These are phyloP conservation scores for Metschnikowia peoriensis DNA, from an alignment of 805 yeast genomes.

Conservation along the genomic window DNA sequence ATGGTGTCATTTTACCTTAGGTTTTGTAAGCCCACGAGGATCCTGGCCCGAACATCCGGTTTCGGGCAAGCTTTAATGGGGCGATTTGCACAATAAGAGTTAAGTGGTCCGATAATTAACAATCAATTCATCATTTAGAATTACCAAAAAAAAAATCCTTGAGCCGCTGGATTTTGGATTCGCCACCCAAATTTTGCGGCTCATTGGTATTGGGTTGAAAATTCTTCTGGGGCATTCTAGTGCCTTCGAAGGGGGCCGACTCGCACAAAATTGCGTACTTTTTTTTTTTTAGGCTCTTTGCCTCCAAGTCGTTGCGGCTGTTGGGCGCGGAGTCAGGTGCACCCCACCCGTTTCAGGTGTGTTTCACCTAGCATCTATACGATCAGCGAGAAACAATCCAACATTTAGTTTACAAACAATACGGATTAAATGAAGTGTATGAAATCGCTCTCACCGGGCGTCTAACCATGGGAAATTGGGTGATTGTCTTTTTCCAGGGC, in stretches of 20 bases:
- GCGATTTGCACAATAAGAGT: neutral
- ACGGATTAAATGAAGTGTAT: neutral
- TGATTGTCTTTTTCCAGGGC: neutral
- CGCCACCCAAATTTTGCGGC: neutral
- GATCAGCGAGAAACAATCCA: neutral
- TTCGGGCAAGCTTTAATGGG: neutral
- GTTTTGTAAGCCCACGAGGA: neutral
- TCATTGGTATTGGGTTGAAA: neutral
- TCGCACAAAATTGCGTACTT: neutral
- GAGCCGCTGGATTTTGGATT: neutral
- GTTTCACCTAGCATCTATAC: constrained; percentile 1
- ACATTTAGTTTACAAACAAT: neutral
- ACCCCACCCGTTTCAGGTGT: constrained; percentile 4
- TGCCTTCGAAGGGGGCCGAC: neutral
- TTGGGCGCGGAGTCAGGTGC: neutral
- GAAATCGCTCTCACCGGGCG: neutral
- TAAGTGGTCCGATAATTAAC: neutral
- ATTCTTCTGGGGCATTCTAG: neutral
- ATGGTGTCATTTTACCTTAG: constrained; percentile 1
- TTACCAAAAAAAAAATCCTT: neutral
- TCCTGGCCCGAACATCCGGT: neutral
- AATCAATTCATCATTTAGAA: neutral
- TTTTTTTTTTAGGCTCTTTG: neutral
- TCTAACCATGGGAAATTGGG: neutral
- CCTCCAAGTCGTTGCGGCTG: neutral